Base-by-base conservation (phyloP, 2,329 filamentous ascomycete species). In the Lachnellula willkommii region DNA sequence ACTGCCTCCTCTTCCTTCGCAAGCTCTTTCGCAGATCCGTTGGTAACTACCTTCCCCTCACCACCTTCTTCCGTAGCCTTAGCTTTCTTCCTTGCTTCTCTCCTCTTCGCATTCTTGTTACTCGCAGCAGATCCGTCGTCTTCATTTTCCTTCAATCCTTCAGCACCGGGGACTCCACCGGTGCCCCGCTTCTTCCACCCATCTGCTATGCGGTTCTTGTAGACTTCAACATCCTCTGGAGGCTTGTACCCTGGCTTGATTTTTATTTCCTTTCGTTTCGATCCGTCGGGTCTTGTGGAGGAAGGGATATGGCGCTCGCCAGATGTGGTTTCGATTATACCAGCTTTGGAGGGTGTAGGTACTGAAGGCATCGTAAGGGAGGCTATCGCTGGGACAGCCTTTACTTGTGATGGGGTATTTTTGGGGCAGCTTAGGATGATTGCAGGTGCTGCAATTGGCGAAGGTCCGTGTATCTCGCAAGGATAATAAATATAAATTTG, bases 211-310 rank as follows among this genome's bases (percentile, higher is more conserved):
- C 89, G 86, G 73, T 95, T 96, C 76, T 91, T 95, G 81, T 99
- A 99, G 47, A 96, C 79, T 69, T 96, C 91, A 61, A 97, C 87
- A 73, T 99, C 94, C 74, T 99, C 94, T 0, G 92, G 90, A 1
- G 94, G 95, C 36, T 86, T 85, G 74, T 96, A 99, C 53, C 94
- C 95, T 0, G 94, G 93, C 32, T 90, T 85, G 59, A 99, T 90
- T 68, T 90, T 90, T 70, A 97, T 97, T 68, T 96, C 93, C 69
- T 89, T 95, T 55, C 94, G 85, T n/a, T 89, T 89, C 50, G 88
- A 90, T 56, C 94, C 94, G 70, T 99, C 94, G 24, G 94, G 76
- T 53, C 95, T 88, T 45, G 84, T 77, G 0, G 93, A 97, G 45
- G 92, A 83, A 26, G 94, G 94, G 56, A 99, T 97, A 65, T 91